These are phyloP conservation scores for Aspergillus avenaceus DNA, from an alignment of 495 filamentous ascomycete species.

Conservation along the genomic window DNA sequence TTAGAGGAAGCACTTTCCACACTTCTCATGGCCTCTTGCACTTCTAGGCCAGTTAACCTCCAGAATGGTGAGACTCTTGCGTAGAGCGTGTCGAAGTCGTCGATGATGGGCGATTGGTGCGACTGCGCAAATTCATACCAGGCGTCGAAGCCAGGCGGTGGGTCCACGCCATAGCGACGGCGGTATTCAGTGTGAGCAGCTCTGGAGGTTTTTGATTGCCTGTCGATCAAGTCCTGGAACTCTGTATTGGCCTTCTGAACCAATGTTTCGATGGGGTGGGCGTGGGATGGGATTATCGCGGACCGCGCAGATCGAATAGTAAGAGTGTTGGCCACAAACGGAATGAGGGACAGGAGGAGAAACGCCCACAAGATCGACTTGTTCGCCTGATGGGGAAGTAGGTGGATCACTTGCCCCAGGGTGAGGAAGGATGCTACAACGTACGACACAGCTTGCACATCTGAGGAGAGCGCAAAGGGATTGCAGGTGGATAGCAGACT, in stretches of 20 bases:
- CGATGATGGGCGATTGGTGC: conserved; percentile 53
- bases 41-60: not conserved
- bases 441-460: not conserved
- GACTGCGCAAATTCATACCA: conserved; percentile 60
- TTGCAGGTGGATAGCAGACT: conserved; percentile 6
- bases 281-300: not conserved
- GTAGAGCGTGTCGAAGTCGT: conserved; percentile 46
- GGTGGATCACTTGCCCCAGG: conserved; percentile 5
- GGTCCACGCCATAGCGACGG: conserved; percentile 48
- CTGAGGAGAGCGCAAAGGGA: not conserved
- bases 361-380: conserved; percentile 2
- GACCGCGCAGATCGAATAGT: not conserved
- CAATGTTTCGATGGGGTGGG: conserved; percentile 50
- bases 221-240: conserved; percentile 38
- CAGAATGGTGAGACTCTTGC: not conserved
- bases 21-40: not conserved
- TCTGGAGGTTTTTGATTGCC: conserved; percentile 46
- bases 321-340: conserved; percentile 1
- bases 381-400: conserved; percentile 5
- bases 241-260: conserved; percentile 47
- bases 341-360: not conserved
- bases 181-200: conserved; percentile 43
- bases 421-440: conserved; percentile 1
- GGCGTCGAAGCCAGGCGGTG: conserved; percentile 59
- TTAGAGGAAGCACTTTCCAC: not conserved